These are phyloP conservation scores for Verticillium albo-atrum DNA, from an alignment of 2,329 filamentous ascomycete genomes.

Conservation along the genomic window DNA sequence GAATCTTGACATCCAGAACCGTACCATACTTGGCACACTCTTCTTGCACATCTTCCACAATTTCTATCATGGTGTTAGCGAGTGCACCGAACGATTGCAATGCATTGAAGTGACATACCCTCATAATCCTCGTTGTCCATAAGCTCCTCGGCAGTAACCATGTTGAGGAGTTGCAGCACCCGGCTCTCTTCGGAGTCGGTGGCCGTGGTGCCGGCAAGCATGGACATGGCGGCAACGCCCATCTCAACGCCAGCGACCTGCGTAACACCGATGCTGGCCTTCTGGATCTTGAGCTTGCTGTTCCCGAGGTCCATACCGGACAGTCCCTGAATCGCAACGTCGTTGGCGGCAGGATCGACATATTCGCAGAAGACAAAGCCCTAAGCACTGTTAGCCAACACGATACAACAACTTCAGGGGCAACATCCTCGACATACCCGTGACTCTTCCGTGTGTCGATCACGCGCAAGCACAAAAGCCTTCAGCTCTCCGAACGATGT, in stretches of 20 bases:
- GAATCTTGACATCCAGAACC: constrained; percentile 87
- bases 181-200: constrained; percentile 73
- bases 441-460: constrained; percentile 79
- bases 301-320: constrained; percentile 93
- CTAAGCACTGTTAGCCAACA: constrained; percentile 39
- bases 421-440: constrained; percentile 52
- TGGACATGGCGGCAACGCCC: constrained; percentile 95
- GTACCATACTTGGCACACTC: constrained; percentile 90
- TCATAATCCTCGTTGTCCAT: constrained; percentile 94
- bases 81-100: neutral
- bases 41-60: constrained; percentile 87
- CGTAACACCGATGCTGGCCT: constrained; percentile 90
- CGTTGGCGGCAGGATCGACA: constrained; percentile 68
- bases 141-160: constrained; percentile 95
- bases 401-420: neutral
- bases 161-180: constrained; percentile 91
- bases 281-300: constrained; percentile 75
- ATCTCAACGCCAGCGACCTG: constrained; percentile 90
- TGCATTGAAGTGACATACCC: constrained; percentile 47
- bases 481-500: constrained; percentile 91
- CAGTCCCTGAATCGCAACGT: constrained; percentile 82
- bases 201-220: constrained; percentile 87
- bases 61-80: constrained; percentile 58
- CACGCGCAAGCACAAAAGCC: constrained; percentile 85
- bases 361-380: constrained; percentile 98